Evolutionary conservation across 768 basidiomycete genomes (phyloP).

Genomic region (Pleurotus salmoneostramineus): DNA sequence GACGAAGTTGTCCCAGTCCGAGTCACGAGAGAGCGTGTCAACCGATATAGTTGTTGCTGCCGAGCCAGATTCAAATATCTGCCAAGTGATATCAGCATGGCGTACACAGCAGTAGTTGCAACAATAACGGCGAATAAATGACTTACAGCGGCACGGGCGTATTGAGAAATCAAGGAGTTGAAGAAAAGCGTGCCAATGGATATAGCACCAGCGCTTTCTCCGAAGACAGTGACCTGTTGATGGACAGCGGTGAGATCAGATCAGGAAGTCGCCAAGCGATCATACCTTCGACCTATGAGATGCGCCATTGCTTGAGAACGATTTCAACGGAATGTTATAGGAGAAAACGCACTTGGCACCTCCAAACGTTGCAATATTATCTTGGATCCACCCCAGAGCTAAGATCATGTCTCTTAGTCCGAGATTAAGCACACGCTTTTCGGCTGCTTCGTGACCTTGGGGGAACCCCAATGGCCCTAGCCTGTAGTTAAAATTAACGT

Average conservation of each 20-base stretch:
- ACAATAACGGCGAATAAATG: too few relatives aligned
- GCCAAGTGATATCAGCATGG: neutral
- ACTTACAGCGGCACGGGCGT: constrained; percentile 29
- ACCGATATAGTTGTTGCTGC: constrained; percentile 27
- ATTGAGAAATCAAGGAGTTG: constrained; percentile 24
- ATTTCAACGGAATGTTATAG: neutral
- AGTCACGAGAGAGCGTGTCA: constrained; percentile 18
- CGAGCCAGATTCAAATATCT: constrained; percentile 43
- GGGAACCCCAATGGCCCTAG: constrained; percentile 47
- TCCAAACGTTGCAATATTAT: constrained; percentile 56
- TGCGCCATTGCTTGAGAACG: neutral
- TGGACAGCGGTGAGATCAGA: too few relatives aligned
- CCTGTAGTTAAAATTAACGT: constrained; percentile 48
- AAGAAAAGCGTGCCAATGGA: constrained; percentile 35
- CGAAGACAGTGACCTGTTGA: constrained; percentile 45
- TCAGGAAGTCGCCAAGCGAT: neutral
- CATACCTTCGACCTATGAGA: neutral
- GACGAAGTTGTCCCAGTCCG: constrained; percentile 36
- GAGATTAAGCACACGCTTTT: constrained; percentile 36
- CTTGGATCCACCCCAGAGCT: constrained; percentile 53
- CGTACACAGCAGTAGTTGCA: too few relatives aligned
- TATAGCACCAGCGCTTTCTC: constrained; percentile 55
- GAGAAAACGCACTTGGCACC: constrained; percentile 33
- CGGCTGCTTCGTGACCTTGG: constrained; percentile 32
- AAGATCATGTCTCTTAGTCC: constrained; percentile 42